Evolutionary conservation across 345 rosid species (phyloP), one percentile per base, ranked within the genome.

Genomic region (Populus deltoides): DNA sequence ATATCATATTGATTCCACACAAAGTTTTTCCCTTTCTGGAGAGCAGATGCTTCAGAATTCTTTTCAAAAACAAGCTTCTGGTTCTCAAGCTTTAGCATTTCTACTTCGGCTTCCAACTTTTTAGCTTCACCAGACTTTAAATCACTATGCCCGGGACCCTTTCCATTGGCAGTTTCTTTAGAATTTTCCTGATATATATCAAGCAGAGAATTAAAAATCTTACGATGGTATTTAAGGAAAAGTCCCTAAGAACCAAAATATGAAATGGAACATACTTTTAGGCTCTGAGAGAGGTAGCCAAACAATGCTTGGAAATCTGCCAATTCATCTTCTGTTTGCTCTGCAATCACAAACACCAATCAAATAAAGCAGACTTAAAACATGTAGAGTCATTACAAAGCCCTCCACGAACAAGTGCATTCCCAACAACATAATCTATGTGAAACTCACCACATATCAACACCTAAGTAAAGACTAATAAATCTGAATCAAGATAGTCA

Each of bases 1-100:
- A 81, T 38, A 73, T 86, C 88, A 77, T 85, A 89, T 81, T 94
- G 98, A 81, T 90, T 81, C 97, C 97, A 89, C 3, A 89, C 84
- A 79, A 95, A 95, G 62, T 87, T 83, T 74, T 89, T 91, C 86
- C 93, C 94, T 25, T 82, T 81, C 83, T 83, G 6, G 27, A 93
- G 87, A 7, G 87, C 84, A 55, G 94, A 83, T 8, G 87, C 80
- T 73, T 90, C 91, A 36, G 85, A 77, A 41, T 74, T 78, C 88
- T 85, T 92, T 71, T 90, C 92, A 27, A 86, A 79, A 77, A 86
- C 81, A 85, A 92, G 88, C 83, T 87, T 88, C 84, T 87, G 82
- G 57, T 75, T 86, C 68, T 93, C 87, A 69, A 77, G 87, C 79
- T 86, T 87, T 74, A 91, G 79, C 79, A 82, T 90, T 80, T 86